These are phyloP conservation scores for Coniophora puteana DNA, from an alignment of 1,284 basidiomycete genomes.

Conservation along the genomic window DNA sequence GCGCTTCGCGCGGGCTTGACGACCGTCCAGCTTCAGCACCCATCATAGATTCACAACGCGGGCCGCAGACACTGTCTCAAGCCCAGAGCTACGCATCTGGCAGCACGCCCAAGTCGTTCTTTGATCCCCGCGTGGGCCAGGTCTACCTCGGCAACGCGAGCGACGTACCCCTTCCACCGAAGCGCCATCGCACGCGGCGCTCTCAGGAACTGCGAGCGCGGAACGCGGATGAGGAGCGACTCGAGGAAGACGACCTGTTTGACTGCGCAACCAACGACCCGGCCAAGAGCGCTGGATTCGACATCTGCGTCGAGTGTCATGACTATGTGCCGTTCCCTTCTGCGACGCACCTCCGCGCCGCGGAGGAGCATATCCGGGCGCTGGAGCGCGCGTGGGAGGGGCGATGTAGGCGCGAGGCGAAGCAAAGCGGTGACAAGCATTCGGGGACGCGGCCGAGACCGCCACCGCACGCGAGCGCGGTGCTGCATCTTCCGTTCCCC, in stretches of 20 bases:
- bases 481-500: slow-evolving; percentile 73
- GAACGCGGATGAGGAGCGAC: slow-evolving; percentile 8
- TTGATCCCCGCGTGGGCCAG: slow-evolving; percentile 55
- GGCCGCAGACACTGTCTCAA: not conserved
- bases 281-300: slow-evolving; percentile 56
- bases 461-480: slow-evolving; percentile 63
- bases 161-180: slow-evolving; percentile 55
- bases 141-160: slow-evolving; percentile 76
- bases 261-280: slow-evolving; percentile 57
- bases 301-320: slow-evolving; percentile 85
- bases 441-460: slow-evolving; percentile 48
- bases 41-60: slow-evolving; percentile 9
- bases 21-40: slow-evolving; percentile 1
- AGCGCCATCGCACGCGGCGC: slow-evolving; percentile 3
- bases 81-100: slow-evolving; percentile 19
- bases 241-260: slow-evolving; percentile 44
- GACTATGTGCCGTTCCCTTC: slow-evolving; percentile 72
- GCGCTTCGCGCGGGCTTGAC: too few species aligned
- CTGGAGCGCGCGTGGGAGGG: slow-evolving; percentile 62
- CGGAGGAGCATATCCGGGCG: slow-evolving; percentile 65
- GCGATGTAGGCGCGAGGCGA: slow-evolving; percentile 26
- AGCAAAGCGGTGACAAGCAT: slow-evolving; percentile 9
- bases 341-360: slow-evolving; percentile 56
- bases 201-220: slow-evolving; percentile 12
- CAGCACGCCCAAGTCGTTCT: slow-evolving; percentile 38